These are phyloP conservation scores for Rhodotorula sp. DNA, from an alignment of 1,284 basidiomycete genomes.

Conservation along the genomic window DNA sequence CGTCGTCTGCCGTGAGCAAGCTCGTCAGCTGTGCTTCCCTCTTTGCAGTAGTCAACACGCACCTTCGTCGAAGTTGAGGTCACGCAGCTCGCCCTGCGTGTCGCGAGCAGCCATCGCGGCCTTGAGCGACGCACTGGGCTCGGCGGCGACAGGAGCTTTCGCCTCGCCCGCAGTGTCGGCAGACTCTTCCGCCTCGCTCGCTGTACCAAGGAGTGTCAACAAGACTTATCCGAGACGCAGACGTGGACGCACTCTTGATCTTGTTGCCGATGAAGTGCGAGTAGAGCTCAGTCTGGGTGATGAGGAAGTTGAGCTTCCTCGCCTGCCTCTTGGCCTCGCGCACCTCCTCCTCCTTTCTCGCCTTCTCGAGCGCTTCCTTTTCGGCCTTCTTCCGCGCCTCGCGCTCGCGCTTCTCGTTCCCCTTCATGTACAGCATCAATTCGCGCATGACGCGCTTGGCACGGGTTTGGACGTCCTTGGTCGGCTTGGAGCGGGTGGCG, in stretches of 20 bases:
- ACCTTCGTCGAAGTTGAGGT: constrained; percentile 95
- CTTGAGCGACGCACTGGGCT: constrained; percentile 23
- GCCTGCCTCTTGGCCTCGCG: constrained; percentile 93
- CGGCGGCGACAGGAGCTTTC: constrained; percentile 33
- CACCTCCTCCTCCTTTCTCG: constrained; percentile 93
- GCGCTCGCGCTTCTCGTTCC: constrained; percentile 94
- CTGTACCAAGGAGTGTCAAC: constrained; percentile 51
- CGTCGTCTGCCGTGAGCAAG: constrained; percentile 63
- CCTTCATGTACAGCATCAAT: constrained; percentile 96
- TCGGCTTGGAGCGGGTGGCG: constrained; percentile 73
- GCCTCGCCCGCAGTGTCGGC: constrained; percentile 55
- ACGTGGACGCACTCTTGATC: constrained; percentile 73
- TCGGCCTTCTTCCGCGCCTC: constrained; percentile 91
- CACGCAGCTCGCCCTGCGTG: constrained; percentile 55
- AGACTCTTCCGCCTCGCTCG: constrained; percentile 79
- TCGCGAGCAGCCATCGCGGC: constrained; percentile 36
- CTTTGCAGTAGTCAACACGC: constrained; percentile 38
- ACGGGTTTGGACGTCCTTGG: constrained; percentile 84
- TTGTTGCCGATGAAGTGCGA: constrained; percentile 99
- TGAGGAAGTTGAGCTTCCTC: constrained; percentile 96
- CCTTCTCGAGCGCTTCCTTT: constrained; percentile 83
- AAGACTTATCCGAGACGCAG: background rate
- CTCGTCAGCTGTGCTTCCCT: background rate
- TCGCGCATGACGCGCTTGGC: constrained; percentile 75
- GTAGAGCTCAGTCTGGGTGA: constrained; percentile 98